Percentiles rank a stretch among this genome's conserved stretches.
Evolutionary conservation across 1,284 basidiomycete species (phyloP).

Genomic region (Heterobasidion occidentale): DNA sequence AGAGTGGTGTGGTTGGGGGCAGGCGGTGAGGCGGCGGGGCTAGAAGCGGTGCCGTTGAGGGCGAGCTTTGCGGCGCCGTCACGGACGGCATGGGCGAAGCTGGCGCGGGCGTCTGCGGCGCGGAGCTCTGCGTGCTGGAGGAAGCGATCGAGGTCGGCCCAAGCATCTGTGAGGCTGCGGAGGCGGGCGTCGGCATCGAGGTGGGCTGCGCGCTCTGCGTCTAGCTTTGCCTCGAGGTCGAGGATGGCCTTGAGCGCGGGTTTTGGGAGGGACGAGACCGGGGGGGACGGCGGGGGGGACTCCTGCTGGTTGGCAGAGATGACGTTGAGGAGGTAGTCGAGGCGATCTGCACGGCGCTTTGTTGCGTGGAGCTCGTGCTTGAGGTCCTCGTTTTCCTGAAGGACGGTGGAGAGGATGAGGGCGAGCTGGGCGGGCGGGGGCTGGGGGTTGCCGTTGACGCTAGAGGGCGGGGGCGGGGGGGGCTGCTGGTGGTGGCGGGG

Average conservation of each 20-base stretch:
- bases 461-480: too few species aligned
- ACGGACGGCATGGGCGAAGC: slow-evolving; percentile 38
- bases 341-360: too few species aligned
- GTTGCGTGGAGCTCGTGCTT: too few species aligned
- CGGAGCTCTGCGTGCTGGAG: slow-evolving; percentile 37
- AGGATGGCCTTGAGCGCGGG: slow-evolving; percentile 26
- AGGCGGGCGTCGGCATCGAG: slow-evolving; percentile 50
- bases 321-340: too few species aligned
- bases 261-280: slow-evolving; percentile 11
- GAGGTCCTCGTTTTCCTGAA: background rate
- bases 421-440: background rate
- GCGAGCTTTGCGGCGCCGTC: slow-evolving; percentile 36
- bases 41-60: slow-evolving; percentile 13
- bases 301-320: too few species aligned
- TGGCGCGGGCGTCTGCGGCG: slow-evolving; percentile 39
- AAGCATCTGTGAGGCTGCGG: slow-evolving; percentile 40
- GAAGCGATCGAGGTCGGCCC: slow-evolving; percentile 46
- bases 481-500: background rate
- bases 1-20: background rate
- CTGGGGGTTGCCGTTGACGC: too few species aligned
- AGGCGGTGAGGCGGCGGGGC: background rate
- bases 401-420: background rate
- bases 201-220: slow-evolving; percentile 39
- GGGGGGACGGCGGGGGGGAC: background rate
- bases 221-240: slow-evolving; percentile 42